Percentiles rank a stretch among this genome's conserved stretches.
These are phyloP conservation scores for Rusavskia elegans DNA, from an alignment of 495 filamentous ascomycete species.

Conservation along the genomic window DNA sequence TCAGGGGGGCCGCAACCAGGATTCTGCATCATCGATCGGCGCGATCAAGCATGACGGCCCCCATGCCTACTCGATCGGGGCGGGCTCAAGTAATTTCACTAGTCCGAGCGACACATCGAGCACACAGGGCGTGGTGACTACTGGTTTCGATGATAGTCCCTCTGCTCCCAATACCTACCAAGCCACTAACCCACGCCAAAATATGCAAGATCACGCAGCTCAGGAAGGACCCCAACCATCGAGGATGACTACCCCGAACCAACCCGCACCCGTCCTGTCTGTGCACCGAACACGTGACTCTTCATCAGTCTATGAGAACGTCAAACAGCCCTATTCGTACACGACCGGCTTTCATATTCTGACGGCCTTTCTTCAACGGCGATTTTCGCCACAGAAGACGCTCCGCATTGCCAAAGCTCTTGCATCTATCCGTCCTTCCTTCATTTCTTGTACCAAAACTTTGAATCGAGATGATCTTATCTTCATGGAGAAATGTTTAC, in stretches of 20 bases:
- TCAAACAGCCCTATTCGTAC: constrained; percentile 82
- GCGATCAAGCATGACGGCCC: constrained; percentile 35
- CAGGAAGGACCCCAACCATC: constrained; percentile 25
- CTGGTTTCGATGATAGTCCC: constrained; percentile 23
- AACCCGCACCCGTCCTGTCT: constrained; percentile 24
- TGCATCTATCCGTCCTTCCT: constrained; percentile 76
- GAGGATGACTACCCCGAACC: constrained; percentile 26
- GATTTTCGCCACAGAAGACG: constrained; percentile 52
- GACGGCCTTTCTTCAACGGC: constrained; percentile 60
- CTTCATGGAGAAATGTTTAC: constrained; percentile 95
- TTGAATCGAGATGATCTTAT: constrained; percentile 76
- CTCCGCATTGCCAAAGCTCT: constrained; percentile 73
- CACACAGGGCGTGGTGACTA: constrained; percentile 25
- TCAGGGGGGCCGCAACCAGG: constrained; percentile 9
- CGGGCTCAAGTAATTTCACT: constrained; percentile 42
- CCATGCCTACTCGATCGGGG: constrained; percentile 58
- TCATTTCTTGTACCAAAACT: constrained; percentile 74
- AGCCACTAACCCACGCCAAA: constrained; percentile 19
- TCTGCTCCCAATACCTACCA: constrained; percentile 7
- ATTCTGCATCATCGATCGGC: constrained; percentile 8
- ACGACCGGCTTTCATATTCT: constrained; percentile 79
- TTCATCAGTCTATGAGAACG: constrained; percentile 70
- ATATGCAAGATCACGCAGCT: constrained; percentile 16
- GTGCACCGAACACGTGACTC: constrained; percentile 53
- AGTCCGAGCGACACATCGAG: constrained; percentile 40